Conservation (phyloP, 257 asterid species). For the Ilex asprella region DNA sequence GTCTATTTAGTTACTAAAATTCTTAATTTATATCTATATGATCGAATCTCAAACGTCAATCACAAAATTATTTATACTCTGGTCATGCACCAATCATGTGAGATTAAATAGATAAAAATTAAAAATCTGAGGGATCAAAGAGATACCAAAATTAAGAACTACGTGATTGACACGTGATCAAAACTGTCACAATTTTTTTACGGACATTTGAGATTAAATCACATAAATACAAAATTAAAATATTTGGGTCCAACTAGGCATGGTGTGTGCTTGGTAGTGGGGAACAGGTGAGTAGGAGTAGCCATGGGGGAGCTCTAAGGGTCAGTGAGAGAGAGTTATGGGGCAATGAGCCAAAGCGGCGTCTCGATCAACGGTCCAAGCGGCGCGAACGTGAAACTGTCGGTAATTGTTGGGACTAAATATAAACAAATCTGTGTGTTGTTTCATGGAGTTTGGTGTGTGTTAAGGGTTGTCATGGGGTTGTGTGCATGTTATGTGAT, state of each 20-base stretch:
- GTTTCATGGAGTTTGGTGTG: constrained; percentile 7
- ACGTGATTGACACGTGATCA: no score
- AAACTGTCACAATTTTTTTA: no score
- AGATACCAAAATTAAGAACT: no score
- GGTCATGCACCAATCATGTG: no score
- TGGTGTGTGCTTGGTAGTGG: neutral
- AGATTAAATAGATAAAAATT: no score
- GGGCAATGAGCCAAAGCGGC: constrained; percentile 14
- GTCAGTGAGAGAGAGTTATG: constrained; percentile 7
- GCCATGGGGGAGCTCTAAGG: constrained; percentile 2
- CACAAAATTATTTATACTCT: no score
- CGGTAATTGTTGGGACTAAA: neutral
- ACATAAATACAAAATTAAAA: no score
- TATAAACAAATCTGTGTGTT: constrained; percentile 2
- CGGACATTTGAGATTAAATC: no score
- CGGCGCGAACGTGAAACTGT: neutral
- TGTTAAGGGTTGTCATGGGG: constrained; percentile 6
- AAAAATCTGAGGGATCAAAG: no score
- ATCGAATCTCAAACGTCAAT: no score
- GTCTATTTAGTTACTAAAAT: no score
- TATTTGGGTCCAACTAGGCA: neutral
- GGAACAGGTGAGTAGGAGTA: neutral
- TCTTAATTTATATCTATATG: no score
- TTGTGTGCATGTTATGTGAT: constrained; percentile 26
- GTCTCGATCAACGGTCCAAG: constrained; percentile 9